Base-by-base conservation (phyloP, 2,329 filamentous ascomycete genomes). In the Aureobasidium sp. region DNA sequence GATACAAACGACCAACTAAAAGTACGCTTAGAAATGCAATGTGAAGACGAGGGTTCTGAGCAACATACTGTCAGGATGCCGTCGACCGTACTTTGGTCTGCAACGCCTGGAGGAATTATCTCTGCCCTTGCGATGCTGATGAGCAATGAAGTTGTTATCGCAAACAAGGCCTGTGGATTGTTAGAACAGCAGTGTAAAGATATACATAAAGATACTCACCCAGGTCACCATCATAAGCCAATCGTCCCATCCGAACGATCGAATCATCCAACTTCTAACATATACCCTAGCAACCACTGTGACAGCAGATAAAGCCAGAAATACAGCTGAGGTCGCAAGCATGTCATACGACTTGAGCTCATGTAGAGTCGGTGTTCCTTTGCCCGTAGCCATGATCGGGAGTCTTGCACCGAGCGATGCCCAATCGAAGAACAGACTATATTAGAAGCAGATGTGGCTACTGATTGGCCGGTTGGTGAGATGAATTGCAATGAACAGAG, bases 241-340 rank as follows among this genome's bases (percentile, higher is more conserved):
- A 66, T 80, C 78, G 61, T 80, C 78, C 73, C 75, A 77, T 2
- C 77, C 76, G 61, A 78, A 76, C 48, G 69, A 75, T 17, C 71
- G 67, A 39, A 76, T 74, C 32, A 78, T 65, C 36, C 67, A 68
- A 1, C 70, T 70, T 43, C 77, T 71, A 12, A 77, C 76, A 70
- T 73, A 78, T 48, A 74, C 67, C 41, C 77, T 70, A 8, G 78
- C 67, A 1, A 69, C 52, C 8, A 78, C 69, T 50, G 76, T 72
- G 43, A 75, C 34, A 72, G 75, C 78, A 24, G 76, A 66, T 2
- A 74, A 57, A 2, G 65, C 64, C 26, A 78, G 66, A 60, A 75
- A 76, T n/a, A 63, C 52, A 5, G 41, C 44, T 36, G 61, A 56
- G 1, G 41, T 37, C 1, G 52, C 27, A 3, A 63, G 20, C 61